A percentile compares a stretch with the other conserved stretches of the same genome.
These are phyloP conservation scores for Leishmania arabica DNA, from an alignment of 208 protist genomes.

Conservation along the genomic window DNA sequence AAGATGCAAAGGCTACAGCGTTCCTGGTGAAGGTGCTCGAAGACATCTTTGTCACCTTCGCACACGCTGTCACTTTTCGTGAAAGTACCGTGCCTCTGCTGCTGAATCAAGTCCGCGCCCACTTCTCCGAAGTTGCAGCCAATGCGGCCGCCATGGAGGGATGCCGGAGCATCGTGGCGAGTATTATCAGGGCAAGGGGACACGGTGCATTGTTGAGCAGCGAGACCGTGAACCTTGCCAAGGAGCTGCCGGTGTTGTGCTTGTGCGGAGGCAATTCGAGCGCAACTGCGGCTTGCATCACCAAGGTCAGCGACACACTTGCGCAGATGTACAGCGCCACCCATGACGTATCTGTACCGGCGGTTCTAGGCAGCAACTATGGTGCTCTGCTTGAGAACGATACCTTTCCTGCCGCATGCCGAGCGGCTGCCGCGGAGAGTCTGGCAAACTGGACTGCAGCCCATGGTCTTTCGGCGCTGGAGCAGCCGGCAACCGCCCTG, in stretches of 20 bases:
- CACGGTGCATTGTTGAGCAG: not conserved
- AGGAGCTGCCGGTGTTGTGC: slow-evolving; percentile 19
- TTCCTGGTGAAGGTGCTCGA: slow-evolving; percentile 17
- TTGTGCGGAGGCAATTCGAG: slow-evolving; percentile 5
- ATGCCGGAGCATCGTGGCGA: slow-evolving; percentile 24
- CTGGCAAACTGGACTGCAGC: slow-evolving; percentile 24
- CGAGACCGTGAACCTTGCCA: slow-evolving; percentile 13
- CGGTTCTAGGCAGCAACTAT: slow-evolving; percentile 15
- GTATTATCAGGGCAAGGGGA: slow-evolving; percentile 6
- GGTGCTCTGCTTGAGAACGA: slow-evolving; percentile 11
- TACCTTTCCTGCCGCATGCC: slow-evolving; percentile 13
- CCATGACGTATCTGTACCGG: slow-evolving; percentile 10
- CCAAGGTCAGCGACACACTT: slow-evolving; percentile 23
- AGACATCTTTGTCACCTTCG: slow-evolving; percentile 22
- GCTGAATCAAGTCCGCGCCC: slow-evolving; percentile 19
- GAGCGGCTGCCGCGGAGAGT: slow-evolving; percentile 27
- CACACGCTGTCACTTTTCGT: not conserved
- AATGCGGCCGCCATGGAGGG: slow-evolving; percentile 20
- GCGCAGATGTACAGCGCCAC: slow-evolving; percentile 20
- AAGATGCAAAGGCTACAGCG: slow-evolving; percentile 13
- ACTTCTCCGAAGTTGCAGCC: slow-evolving; percentile 15
- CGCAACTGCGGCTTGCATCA: slow-evolving; percentile 12
- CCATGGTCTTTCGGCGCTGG: slow-evolving; percentile 11
- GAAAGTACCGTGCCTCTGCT: slow-evolving; percentile 19
- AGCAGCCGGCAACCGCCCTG: slow-evolving; percentile 6